Evolutionary conservation across 257 asterid species (phyloP).

Genomic region (Solanum piurae): DNA sequence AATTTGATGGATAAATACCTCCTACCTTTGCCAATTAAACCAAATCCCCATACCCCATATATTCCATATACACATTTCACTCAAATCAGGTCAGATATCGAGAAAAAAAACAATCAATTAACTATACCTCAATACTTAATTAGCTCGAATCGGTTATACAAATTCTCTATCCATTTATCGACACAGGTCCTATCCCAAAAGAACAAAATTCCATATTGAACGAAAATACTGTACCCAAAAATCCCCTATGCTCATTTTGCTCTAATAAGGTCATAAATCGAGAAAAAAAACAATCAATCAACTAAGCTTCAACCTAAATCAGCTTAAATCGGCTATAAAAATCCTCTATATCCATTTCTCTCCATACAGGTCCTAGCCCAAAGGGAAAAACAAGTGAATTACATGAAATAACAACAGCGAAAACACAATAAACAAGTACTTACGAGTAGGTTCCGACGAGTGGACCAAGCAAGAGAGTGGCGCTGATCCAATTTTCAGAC

Average conservation of each 20-base stretch:
- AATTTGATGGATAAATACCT: background rate
- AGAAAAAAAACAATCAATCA: background rate
- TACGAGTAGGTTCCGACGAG: slow-evolving; percentile 68
- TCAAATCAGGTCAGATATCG: background rate
- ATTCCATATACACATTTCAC: background rate
- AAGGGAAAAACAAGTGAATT: background rate
- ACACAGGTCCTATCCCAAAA: background rate
- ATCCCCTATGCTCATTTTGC: background rate
- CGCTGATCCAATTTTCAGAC: slow-evolving; percentile 72
- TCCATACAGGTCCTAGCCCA: background rate
- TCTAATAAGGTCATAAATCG: background rate
- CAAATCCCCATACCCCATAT: background rate
- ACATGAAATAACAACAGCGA: background rate
- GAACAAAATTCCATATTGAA: background rate
- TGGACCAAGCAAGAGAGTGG: slow-evolving; percentile 63
- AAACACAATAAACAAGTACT: background rate
- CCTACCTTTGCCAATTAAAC: background rate
- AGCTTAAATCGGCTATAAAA: background rate
- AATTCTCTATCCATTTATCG: background rate
- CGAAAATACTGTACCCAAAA: no score
- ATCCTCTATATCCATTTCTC: background rate
- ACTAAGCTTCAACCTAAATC: background rate
- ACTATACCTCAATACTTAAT: background rate
- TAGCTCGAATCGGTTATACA: background rate
- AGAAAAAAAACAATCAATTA: background rate